A percentile compares a stretch with the other conserved stretches of the same genome.
phyloP scores from a whole-genome alignment of 2,329 filamentous ascomycete genomes.

The Cytospora piceae region DNA sequence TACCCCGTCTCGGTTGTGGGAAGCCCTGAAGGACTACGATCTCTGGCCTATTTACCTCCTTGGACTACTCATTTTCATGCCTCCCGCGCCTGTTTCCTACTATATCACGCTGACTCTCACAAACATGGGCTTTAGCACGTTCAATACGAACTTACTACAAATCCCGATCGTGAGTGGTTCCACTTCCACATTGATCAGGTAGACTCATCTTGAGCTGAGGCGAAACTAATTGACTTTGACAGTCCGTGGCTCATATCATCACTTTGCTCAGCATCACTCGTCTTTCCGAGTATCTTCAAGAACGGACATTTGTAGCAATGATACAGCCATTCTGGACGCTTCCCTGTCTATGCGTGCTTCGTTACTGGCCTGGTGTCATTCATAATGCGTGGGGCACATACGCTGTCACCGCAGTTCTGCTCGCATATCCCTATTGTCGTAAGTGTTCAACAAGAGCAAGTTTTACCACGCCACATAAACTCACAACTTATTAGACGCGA shows the following conservation, averaged over 20 bases:
- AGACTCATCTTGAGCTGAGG: slow-evolving; percentile 40
- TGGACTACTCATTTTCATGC: slow-evolving; percentile 54
- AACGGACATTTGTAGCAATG: slow-evolving; percentile 51
- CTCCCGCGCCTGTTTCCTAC: slow-evolving; percentile 47
- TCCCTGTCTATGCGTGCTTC: slow-evolving; percentile 56
- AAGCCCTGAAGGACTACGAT: slow-evolving; percentile 57
- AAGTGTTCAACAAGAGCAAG: background rate
- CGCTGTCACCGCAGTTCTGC: slow-evolving; percentile 50
- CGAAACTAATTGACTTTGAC: slow-evolving; percentile 42
- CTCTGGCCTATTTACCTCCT: slow-evolving; percentile 59
- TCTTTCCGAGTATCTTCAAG: slow-evolving; percentile 54
- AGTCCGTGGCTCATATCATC: slow-evolving; percentile 54
- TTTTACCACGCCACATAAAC: background rate
- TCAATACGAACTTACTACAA: slow-evolving; percentile 59
- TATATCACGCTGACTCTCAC: slow-evolving; percentile 59
- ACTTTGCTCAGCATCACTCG: slow-evolving; percentile 55
- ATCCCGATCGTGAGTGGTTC: slow-evolving; percentile 50
- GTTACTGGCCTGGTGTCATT: slow-evolving; percentile 48
- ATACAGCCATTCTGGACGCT: slow-evolving; percentile 57
- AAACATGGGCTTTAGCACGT: slow-evolving; percentile 54
- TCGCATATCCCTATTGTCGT: slow-evolving; percentile 58
- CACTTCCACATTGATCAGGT: slow-evolving; percentile 31
- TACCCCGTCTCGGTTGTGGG: slow-evolving; percentile 51
- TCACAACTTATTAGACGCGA: slow-evolving; percentile 46
- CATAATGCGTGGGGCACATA: slow-evolving; percentile 55